Evolutionary conservation across 2,329 filamentous ascomycete species (phyloP).

Genomic region (Rosellinia necatrix): DNA sequence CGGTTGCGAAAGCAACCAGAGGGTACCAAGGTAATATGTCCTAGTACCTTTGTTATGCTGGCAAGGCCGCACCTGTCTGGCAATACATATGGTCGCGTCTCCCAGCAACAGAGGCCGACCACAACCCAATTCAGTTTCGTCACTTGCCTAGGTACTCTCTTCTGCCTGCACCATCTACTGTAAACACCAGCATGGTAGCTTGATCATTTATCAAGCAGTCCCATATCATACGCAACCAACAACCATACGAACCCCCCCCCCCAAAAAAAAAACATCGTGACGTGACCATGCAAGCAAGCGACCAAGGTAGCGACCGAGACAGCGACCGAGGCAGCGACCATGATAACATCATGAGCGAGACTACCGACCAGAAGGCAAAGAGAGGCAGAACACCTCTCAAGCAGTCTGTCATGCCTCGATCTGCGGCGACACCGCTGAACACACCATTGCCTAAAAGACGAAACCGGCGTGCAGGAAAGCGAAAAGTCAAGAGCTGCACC

Average conservation of each 20-base stretch:
- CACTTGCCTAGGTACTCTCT: not conserved
- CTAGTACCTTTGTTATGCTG: not conserved
- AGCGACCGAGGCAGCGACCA: not conserved
- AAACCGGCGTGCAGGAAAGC: conserved; percentile 22
- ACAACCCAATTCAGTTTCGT: not conserved
- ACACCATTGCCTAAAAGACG: conserved; percentile 7
- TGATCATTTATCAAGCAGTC: not conserved
- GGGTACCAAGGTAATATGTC: not conserved
- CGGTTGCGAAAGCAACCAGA: not conserved
- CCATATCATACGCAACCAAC: not conserved
- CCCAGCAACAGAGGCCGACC: not conserved
- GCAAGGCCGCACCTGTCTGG: not conserved
- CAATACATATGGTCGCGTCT: not conserved
- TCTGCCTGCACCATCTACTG: not conserved
- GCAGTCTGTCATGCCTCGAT: not conserved
- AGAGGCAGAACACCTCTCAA: conserved; percentile 9
- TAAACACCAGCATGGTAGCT: not conserved
- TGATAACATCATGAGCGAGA: not conserved
- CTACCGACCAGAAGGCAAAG: not conserved
- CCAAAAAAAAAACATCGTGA: no score
- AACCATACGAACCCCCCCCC: not conserved
- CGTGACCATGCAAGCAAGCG: not conserved
- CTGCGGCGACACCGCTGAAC: not conserved
- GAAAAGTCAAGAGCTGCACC: conserved; percentile 25
- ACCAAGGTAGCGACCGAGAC: no score